Evolutionary conservation across 192 early-diverging fungal species (phyloP).

Genomic region (Obelidium mucronatum): DNA sequence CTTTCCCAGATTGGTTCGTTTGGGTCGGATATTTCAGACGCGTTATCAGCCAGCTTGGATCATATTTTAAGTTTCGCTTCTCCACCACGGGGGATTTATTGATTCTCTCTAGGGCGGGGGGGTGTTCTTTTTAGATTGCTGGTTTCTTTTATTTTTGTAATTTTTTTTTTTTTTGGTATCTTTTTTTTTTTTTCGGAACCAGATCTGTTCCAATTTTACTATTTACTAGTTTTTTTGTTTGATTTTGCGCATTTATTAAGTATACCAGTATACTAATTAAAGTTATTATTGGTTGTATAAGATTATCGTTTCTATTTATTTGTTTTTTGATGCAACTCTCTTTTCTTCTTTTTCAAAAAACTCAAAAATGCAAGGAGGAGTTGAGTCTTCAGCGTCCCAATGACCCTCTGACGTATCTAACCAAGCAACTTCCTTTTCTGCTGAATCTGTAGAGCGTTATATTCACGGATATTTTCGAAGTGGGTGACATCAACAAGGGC

Average conservation of each 20-base stretch:
- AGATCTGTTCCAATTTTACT: no score
- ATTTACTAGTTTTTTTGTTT: no score
- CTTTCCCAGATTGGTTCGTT: not conserved
- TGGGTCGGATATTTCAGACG: not conserved
- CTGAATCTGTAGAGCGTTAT: conserved; percentile 66
- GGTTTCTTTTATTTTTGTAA: no score
- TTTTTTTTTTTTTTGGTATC: no score
- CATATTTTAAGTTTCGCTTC: conserved; percentile 1
- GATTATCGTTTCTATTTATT: no score
- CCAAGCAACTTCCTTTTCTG: not conserved
- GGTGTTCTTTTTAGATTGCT: no score
- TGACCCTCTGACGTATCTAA: not conserved
- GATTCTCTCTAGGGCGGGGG: not conserved
- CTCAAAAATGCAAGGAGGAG: not conserved
- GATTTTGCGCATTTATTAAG: no score
- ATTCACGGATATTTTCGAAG: conserved; percentile 88
- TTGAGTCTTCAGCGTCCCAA: no score
- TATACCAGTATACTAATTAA: no score
- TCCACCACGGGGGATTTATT: not conserved
- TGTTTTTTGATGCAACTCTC: no score
- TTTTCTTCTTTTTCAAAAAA: not conserved
- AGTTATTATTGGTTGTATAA: no score
- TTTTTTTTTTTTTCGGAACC: no score
- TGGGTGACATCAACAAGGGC: conserved; percentile 86
- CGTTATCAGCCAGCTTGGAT: not conserved